Evolutionary conservation across 148 eudicot species (phyloP).

Genomic region (Arctostaphylos glauca): DNA sequence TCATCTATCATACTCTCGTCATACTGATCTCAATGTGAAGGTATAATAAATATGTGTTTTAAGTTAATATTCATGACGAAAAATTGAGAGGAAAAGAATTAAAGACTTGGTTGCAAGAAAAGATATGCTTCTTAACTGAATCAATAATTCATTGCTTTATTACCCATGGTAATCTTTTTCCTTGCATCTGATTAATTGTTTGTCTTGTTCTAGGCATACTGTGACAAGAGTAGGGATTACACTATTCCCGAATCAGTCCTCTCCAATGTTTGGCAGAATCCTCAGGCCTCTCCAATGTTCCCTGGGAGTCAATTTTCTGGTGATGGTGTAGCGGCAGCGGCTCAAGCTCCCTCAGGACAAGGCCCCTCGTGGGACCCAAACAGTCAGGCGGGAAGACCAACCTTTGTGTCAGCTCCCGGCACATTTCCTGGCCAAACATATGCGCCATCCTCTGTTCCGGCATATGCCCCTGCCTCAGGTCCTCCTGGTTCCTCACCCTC

Average conservation of each 20-base stretch:
- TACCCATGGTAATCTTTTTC: not conserved
- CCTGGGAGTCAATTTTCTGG: slow-evolving; percentile 33
- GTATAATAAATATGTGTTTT: slow-evolving; percentile 46
- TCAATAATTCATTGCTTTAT: not conserved
- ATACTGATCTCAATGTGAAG: slow-evolving; percentile 93
- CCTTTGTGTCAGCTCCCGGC: slow-evolving; percentile 40
- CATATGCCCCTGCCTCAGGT: slow-evolving; percentile 30
- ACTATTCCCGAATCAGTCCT: slow-evolving; percentile 39
- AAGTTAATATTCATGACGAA: slow-evolving; percentile 26
- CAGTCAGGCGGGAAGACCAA: slow-evolving; percentile 30
- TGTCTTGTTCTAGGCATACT: slow-evolving; percentile 41
- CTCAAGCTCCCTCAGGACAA: slow-evolving; percentile 23
- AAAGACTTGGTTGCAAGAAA: slow-evolving; percentile 16
- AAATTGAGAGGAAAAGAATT: slow-evolving; percentile 9
- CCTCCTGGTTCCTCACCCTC: slow-evolving; percentile 22
- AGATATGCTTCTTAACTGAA: slow-evolving; percentile 33
- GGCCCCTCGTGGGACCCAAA: slow-evolving; percentile 45
- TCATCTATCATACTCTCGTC: slow-evolving; percentile 94
- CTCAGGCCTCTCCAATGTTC: slow-evolving; percentile 32
- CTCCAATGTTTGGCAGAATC: slow-evolving; percentile 43
- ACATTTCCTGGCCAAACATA: slow-evolving; percentile 48
- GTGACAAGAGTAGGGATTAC: slow-evolving; percentile 80
- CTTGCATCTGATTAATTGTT: slow-evolving; percentile 6
- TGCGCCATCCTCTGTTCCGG: slow-evolving; percentile 26
- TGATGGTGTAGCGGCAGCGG: slow-evolving; percentile 4